These are phyloP conservation scores for Hyaloscypha finlandica DNA, from an alignment of 495 filamentous ascomycete species.

Conservation along the genomic window DNA sequence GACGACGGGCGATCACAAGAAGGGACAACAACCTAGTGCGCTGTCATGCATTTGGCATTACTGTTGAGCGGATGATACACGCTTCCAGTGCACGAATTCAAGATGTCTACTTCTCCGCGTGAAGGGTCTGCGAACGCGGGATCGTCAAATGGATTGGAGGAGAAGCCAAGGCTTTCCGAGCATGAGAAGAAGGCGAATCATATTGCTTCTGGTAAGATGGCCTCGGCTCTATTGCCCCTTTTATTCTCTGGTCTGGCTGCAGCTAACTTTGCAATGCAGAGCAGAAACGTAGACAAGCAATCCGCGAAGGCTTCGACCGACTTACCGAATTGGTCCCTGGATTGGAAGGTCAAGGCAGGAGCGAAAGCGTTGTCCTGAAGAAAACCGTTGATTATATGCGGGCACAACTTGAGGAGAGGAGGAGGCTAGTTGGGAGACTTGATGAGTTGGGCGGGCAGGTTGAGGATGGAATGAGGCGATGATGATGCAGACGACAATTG, in stretches of 20 bases:
- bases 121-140: constrained; percentile 31
- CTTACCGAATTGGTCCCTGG: constrained; percentile 84
- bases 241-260: not conserved
- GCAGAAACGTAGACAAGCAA: constrained; percentile 84
- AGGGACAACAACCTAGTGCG: not conserved
- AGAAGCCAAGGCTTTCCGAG: constrained; percentile 78
- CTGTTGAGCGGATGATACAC: constrained; percentile 7
- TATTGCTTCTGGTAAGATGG: constrained; percentile 64
- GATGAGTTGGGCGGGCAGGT: constrained; percentile 61
- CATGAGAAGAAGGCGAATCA: constrained; percentile 91
- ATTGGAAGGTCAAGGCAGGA: constrained; percentile 77
- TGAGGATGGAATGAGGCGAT: constrained; percentile 43
- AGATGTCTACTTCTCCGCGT: constrained; percentile 31
- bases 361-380: constrained; percentile 79
- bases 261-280: constrained; percentile 46
- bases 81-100: constrained; percentile 11
- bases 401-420: constrained; percentile 62
- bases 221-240: not conserved
- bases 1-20: constrained; percentile 1
- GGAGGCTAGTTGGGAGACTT: constrained; percentile 61
- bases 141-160: constrained; percentile 37
- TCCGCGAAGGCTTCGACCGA: constrained; percentile 83
- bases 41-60: not conserved
- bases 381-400: constrained; percentile 74
- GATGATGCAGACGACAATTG: not conserved